Evolutionary conservation across 192 early-diverging fungal species (phyloP).

Genomic region (Lunasporangiospora selenospora): DNA sequence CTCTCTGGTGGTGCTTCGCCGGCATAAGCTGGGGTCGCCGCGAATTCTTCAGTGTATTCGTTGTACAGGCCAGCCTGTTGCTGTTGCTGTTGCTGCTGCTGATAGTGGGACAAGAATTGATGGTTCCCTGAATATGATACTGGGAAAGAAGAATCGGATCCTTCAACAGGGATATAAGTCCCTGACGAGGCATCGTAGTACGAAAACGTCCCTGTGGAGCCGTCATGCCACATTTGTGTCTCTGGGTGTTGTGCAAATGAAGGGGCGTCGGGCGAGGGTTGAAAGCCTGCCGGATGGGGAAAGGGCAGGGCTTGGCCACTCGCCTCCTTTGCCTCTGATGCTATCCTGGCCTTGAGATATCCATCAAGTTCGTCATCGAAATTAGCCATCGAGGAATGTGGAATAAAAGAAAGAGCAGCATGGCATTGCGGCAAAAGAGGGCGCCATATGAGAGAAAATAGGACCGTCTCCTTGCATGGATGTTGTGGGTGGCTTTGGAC

Average conservation of each 20-base stretch:
- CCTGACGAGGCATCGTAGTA: slow-evolving; percentile 56
- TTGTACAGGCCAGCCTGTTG: neutral
- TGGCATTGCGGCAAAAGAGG: neutral
- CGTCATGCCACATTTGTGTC: slow-evolving; percentile 64
- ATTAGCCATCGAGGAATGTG: slow-evolving; percentile 17
- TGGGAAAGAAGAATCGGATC: slow-evolving; percentile 7
- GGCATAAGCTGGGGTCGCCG: neutral
- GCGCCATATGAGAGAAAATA: neutral
- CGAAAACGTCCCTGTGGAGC: slow-evolving; percentile 53
- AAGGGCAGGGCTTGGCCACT: slow-evolving; percentile 3
- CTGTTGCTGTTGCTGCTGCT: slow-evolving; percentile 1
- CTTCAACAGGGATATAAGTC: slow-evolving; percentile 58
- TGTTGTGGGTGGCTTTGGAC: neutral
- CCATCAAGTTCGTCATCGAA: slow-evolving; percentile 41
- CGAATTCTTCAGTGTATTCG: neutral
- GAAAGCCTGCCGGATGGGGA: slow-evolving; percentile 30
- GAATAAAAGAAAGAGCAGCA: neutral
- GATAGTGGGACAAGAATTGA: neutral
- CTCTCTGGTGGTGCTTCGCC: slow-evolving; percentile 39
- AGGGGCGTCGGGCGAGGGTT: slow-evolving; percentile 24
- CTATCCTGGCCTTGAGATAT: slow-evolving; percentile 30
- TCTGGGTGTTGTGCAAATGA: slow-evolving; percentile 39
- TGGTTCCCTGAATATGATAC: no score
- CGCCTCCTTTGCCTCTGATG: slow-evolving; percentile 17
- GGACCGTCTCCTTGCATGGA: neutral